Percentiles rank a stretch among this genome's conserved stretches.
Evolutionary conservation across 495 filamentous ascomycete genomes (phyloP).

Genomic region (Hypoxylon fuscum): DNA sequence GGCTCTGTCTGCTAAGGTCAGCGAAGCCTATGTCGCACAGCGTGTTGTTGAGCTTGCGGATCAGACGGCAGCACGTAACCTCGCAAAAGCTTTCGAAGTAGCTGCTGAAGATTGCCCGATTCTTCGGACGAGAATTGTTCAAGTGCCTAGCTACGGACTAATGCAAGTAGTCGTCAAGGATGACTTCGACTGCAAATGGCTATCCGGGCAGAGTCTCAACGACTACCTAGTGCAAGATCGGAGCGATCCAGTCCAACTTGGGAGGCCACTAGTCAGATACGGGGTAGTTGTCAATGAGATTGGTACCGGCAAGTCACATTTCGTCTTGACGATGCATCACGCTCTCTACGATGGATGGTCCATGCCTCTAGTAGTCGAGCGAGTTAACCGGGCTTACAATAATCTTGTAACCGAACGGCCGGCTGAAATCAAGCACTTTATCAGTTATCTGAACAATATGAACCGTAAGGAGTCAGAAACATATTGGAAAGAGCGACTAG

Average conservation of each 20-base stretch:
- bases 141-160: conserved; percentile 60
- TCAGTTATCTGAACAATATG: conserved; percentile 52
- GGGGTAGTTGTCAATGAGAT: conserved; percentile 54
- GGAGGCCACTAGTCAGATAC: conserved; percentile 63
- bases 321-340: conserved; percentile 73
- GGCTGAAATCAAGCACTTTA: conserved; percentile 56
- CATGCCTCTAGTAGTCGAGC: conserved; percentile 63
- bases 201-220: conserved; percentile 53
- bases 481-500: conserved; percentile 56
- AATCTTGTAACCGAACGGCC: conserved; percentile 52
- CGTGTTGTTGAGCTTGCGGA: conserved; percentile 47
- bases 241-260: conserved; percentile 61
- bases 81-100: conserved; percentile 61
- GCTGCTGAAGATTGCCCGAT: conserved; percentile 60
- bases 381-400: conserved; percentile 56
- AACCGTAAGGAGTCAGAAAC: conserved; percentile 44
- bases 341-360: conserved; percentile 76
- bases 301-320: conserved; percentile 51
- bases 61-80: conserved; percentile 46
- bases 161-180: conserved; percentile 67
- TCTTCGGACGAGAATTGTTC: conserved; percentile 68
- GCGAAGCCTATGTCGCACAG: conserved; percentile 67
- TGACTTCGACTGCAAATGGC: conserved; percentile 57
- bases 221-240: conserved; percentile 55
- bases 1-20: conserved; percentile 66